Conservation (phyloP, 2,329 filamentous ascomycete species). For the Waltergamsia citrina region DNA sequence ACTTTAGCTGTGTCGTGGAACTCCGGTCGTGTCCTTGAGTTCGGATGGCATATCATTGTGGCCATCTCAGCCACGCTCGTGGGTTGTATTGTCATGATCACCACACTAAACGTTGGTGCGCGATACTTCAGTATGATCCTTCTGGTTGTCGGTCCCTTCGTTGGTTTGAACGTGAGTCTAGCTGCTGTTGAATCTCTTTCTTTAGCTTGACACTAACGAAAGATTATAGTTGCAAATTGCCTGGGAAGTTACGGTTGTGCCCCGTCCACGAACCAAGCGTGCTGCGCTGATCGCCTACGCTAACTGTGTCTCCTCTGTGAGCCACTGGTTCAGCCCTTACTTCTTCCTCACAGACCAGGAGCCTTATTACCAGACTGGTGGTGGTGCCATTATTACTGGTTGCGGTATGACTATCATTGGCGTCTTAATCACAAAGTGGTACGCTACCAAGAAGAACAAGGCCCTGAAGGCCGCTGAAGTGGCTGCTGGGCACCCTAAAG, state of each 20-base stretch:
- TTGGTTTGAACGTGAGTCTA: constrained; percentile 21
- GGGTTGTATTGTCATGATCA: constrained; percentile 31
- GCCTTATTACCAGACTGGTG: constrained; percentile 18
- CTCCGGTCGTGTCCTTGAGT: constrained; percentile 23
- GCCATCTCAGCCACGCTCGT: constrained; percentile 24
- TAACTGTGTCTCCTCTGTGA: constrained; percentile 26
- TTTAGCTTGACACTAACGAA: constrained; percentile 12
- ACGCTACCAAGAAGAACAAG: too few species aligned
- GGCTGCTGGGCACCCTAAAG: too few species aligned
- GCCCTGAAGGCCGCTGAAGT: too few species aligned
- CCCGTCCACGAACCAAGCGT: constrained; percentile 26
- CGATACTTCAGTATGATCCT: constrained; percentile 32
- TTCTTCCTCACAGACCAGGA: constrained; percentile 21
- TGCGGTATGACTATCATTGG: constrained; percentile 13
- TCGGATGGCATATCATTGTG: constrained; percentile 28
- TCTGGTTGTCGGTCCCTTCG: constrained; percentile 25
- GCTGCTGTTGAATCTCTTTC: constrained; percentile 12
- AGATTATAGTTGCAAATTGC: constrained; percentile 28
- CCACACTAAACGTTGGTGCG: constrained; percentile 26
- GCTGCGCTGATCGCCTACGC: constrained; percentile 31
- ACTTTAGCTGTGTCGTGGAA: constrained; percentile 26
- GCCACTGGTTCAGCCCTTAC: constrained; percentile 31
- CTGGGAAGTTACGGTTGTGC: constrained; percentile 31
- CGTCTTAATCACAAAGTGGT: too few species aligned
- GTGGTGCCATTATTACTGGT: constrained; percentile 14